phyloP scores from a whole-genome alignment of 1,284 basidiomycete genomes.

The Cutaneotrichosporon cutaneum region DNA sequence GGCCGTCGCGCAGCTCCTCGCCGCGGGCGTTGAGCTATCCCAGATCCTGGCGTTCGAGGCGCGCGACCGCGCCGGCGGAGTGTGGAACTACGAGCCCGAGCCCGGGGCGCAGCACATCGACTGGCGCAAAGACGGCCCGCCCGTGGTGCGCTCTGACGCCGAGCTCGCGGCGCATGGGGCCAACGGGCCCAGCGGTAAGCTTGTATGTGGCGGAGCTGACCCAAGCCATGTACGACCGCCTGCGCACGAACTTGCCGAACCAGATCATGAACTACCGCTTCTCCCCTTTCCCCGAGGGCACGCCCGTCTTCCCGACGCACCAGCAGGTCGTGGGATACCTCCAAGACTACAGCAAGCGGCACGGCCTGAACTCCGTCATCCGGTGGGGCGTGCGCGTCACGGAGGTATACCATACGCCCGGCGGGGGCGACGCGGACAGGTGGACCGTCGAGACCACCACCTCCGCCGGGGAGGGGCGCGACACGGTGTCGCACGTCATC shows the following conservation, averaged over 20 bases:
- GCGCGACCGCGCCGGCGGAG: conserved; percentile 26
- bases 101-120: conserved; percentile 21
- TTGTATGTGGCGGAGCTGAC: conserved; percentile 7
- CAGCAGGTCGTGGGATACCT: conserved; percentile 24
- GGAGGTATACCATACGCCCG: conserved; percentile 19
- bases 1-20: conserved; percentile 49
- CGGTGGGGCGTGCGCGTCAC: conserved; percentile 27
- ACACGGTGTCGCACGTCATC: conserved; percentile 31
- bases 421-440: conserved; percentile 9
- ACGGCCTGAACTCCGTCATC: conserved; percentile 31
- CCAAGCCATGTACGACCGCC: conserved; percentile 26
- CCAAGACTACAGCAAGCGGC: conserved; percentile 19
- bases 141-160: conserved; percentile 13
- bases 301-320: conserved; percentile 27
- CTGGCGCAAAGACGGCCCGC: conserved; percentile 20
- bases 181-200: conserved; percentile 26
- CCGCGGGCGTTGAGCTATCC: conserved; percentile 30
- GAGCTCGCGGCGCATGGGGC: conserved; percentile 16
- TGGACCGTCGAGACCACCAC: conserved; percentile 27
- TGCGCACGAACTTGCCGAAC: conserved; percentile 46
- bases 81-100: conserved; percentile 29
- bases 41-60: conserved; percentile 37
- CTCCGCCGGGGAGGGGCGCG: no score
- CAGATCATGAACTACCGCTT: conserved; percentile 28
- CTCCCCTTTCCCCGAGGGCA: conserved; percentile 23